Percentiles rank a stretch among this genome's conserved stretches.
Evolutionary conservation across 257 asterid species (phyloP).

Genomic region (Solanum acaule): DNA sequence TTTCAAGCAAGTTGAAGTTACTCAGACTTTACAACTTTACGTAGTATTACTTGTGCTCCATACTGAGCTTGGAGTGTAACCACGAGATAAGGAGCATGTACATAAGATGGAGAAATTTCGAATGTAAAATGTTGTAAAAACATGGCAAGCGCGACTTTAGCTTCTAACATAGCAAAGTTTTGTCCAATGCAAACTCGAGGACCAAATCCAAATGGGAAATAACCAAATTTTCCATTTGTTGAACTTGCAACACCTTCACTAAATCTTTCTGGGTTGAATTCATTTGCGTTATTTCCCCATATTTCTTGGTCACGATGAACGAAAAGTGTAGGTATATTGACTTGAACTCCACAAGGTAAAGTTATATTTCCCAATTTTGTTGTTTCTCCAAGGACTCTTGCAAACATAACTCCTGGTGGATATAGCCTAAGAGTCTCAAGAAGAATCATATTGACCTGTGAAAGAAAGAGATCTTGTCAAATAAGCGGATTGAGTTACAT

Average conservation of each 20-base stretch:
- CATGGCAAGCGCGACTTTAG: slow-evolving; percentile 43
- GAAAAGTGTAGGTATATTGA: slow-evolving; percentile 17
- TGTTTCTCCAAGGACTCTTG: slow-evolving; percentile 10
- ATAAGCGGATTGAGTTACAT: neutral
- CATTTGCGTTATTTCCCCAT: slow-evolving; percentile 52
- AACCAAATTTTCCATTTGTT: slow-evolving; percentile 7
- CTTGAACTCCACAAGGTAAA: slow-evolving; percentile 28
- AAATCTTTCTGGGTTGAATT: slow-evolving; percentile 46
- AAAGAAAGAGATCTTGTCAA: neutral
- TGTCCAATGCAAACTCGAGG: slow-evolving; percentile 51
- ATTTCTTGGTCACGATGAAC: slow-evolving; percentile 29
- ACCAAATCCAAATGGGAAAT: slow-evolving; percentile 43
- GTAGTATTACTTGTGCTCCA: slow-evolving; percentile 14
- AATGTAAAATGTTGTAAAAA: slow-evolving; percentile 29
- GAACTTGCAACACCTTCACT: slow-evolving; percentile 28
- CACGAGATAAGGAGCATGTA: slow-evolving; percentile 30
- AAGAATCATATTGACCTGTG: slow-evolving; percentile 41
- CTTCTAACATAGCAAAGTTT: slow-evolving; percentile 41
- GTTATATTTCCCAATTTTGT: slow-evolving; percentile 17
- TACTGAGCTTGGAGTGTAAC: slow-evolving; percentile 25
- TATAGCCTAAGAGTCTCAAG: slow-evolving; percentile 46
- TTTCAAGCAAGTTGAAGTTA: neutral
- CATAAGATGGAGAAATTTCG: slow-evolving; percentile 38
- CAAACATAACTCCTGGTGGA: slow-evolving; percentile 18
- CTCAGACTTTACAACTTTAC: neutral